Evolutionary conservation across 805 yeast species (phyloP).

Genomic region (Teunomyces atbi): DNA sequence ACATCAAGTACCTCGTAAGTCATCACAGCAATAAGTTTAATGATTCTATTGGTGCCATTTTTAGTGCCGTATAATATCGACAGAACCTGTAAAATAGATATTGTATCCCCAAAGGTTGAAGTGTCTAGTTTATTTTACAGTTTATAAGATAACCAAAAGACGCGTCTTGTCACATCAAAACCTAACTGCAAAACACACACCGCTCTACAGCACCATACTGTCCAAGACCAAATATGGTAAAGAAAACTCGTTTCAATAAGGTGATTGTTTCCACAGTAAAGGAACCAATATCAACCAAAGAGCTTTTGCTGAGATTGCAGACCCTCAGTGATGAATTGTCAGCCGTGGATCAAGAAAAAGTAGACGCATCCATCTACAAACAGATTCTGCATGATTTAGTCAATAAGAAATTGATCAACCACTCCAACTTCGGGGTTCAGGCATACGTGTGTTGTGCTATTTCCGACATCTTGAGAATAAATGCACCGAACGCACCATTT

Average conservation of each 20-base stretch:
- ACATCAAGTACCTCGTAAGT: background rate
- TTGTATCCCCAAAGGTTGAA: background rate
- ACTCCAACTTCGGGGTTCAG: constrained; percentile 66
- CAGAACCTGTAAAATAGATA: background rate
- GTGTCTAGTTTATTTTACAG: background rate
- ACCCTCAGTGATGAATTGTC: constrained; percentile 63
- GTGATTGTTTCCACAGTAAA: constrained; percentile 55
- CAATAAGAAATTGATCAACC: constrained; percentile 56
- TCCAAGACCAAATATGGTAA: background rate
- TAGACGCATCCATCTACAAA: constrained; percentile 43
- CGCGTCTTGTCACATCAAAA: background rate
- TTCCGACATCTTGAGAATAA: constrained; percentile 70
- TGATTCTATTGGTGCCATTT: background rate
- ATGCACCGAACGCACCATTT: constrained; percentile 90
- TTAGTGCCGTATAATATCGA: background rate
- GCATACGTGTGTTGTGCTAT: constrained; percentile 70
- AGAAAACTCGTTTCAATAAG: constrained; percentile 34
- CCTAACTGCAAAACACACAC: background rate
- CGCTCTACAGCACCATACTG: too few relatives aligned
- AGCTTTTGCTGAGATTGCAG: constrained; percentile 55
- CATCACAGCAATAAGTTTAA: background rate
- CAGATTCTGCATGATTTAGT: constrained; percentile 50
- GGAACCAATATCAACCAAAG: constrained; percentile 60
- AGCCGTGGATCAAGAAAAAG: constrained; percentile 57
- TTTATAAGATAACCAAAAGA: background rate